Evolutionary conservation across 140 eudicot genomes (phyloP).

Genomic region (Ambrosia hybrid): DNA sequence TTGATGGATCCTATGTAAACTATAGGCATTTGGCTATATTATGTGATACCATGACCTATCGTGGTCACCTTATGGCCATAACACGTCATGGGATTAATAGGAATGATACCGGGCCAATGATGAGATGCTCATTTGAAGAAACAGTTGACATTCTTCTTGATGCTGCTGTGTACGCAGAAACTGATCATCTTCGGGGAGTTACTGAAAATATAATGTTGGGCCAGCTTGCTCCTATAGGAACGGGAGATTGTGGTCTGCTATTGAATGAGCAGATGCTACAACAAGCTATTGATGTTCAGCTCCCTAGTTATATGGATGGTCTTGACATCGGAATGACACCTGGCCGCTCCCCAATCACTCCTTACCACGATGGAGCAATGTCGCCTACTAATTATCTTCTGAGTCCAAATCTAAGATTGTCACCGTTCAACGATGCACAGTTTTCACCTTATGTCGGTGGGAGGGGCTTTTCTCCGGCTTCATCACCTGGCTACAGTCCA

Average conservation of each 20-base stretch:
- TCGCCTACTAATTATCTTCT: constrained; percentile 75
- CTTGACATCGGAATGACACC: constrained; percentile 94
- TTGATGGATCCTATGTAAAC: constrained; percentile 93
- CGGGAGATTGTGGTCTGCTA: constrained; percentile 80
- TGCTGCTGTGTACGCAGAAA: constrained; percentile 94
- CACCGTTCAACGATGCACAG: constrained; percentile 79
- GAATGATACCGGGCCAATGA: constrained; percentile 94
- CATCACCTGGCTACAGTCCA: constrained; percentile 85
- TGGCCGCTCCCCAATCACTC: constrained; percentile 69
- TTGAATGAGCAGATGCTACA: constrained; percentile 86
- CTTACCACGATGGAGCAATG: constrained; percentile 84
- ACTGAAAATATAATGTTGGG: constrained; percentile 95
- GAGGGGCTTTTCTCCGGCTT: constrained; percentile 83
- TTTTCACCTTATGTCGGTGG: constrained; percentile 91
- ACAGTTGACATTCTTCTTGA: constrained; percentile 95
- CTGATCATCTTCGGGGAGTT: constrained; percentile 81
- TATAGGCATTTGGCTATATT: constrained; percentile 88
- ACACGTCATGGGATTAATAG: constrained; percentile 91
- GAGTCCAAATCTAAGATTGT: constrained; percentile 77
- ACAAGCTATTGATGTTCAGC: constrained; percentile 88
- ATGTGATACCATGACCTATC: constrained; percentile 96
- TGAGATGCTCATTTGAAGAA: constrained; percentile 95
- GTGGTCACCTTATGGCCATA: constrained; percentile 97
- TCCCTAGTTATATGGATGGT: constrained; percentile 96
- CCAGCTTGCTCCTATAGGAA: constrained; percentile 97